Percentiles rank a stretch among this genome's conserved stretches.
phyloP scores from a whole-genome alignment of 371 early-diverging fungal species.

The Cladochytrium tenue region DNA sequence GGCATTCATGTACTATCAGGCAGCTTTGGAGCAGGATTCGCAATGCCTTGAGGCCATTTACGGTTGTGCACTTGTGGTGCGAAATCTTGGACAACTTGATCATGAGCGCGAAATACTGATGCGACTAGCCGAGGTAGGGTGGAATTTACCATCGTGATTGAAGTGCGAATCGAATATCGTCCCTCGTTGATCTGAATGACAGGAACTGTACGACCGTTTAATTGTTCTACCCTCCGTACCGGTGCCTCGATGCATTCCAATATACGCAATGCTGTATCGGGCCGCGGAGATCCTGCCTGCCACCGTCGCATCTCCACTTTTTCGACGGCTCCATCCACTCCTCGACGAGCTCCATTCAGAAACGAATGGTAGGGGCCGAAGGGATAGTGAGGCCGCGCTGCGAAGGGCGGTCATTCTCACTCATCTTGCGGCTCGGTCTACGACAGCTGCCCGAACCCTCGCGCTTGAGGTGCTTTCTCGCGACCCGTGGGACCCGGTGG shows the following conservation, averaged over 20 bases:
- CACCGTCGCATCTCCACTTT: not conserved
- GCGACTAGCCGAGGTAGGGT: not conserved
- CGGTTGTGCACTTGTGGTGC: not conserved
- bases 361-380: not conserved
- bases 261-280: not conserved
- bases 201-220: not conserved
- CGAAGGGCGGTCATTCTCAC: not conserved
- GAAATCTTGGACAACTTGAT: not conserved
- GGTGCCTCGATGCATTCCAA: not conserved
- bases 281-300: not conserved
- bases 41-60: not conserved
- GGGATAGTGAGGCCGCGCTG: no score
- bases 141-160: not conserved
- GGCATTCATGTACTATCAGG: not conserved
- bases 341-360: not conserved
- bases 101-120: not conserved
- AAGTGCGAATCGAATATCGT: not conserved
- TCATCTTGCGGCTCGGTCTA: not conserved
- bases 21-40: not conserved
- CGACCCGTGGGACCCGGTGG: not conserved
- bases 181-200: no score
- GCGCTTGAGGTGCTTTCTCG: not conserved
- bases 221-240: not conserved
- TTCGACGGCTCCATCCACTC: not conserved
- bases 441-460: not conserved